phyloP scores from a whole-genome alignment of 1,284 basidiomycete species.

The Ceratobasidium sp. region DNA sequence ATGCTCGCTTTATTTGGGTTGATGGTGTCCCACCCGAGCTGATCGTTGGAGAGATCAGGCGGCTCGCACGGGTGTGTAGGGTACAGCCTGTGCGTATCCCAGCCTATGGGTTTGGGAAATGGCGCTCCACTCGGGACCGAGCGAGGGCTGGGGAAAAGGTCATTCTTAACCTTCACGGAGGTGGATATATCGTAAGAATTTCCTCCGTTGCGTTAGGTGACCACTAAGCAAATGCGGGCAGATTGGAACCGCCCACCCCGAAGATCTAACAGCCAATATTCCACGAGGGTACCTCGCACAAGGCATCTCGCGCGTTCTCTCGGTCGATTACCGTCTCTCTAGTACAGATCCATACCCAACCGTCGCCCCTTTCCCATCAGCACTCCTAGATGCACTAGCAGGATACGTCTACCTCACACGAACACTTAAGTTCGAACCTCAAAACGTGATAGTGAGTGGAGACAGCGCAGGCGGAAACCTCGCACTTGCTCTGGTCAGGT shows the following conservation, averaged over 20 bases:
- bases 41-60: slow-evolving; percentile 58
- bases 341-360: slow-evolving; percentile 49
- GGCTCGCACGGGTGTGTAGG: slow-evolving; percentile 53
- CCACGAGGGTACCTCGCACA: slow-evolving; percentile 29
- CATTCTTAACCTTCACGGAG: slow-evolving; percentile 38
- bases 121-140: background rate
- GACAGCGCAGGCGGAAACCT: slow-evolving; percentile 77
- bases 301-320: slow-evolving; percentile 50
- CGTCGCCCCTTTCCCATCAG: slow-evolving; percentile 63
- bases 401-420: slow-evolving; percentile 66
- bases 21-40: slow-evolving; percentile 54
- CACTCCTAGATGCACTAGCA: slow-evolving; percentile 65
- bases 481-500: slow-evolving; percentile 61
- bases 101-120: slow-evolving; percentile 58
- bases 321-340: slow-evolving; percentile 60
- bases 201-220: background rate
- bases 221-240: background rate
- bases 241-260: slow-evolving; percentile 41
- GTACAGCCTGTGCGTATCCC: slow-evolving; percentile 58
- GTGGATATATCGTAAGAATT: slow-evolving; percentile 31
- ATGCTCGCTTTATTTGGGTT: slow-evolving; percentile 55
- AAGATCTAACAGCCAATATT: slow-evolving; percentile 38
- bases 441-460: slow-evolving; percentile 68
- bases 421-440: slow-evolving; percentile 54
- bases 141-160: slow-evolving; percentile 35